Conservation (phyloP, 352 stramenopile genomes). For the Phytophthora aleatoria region DNA sequence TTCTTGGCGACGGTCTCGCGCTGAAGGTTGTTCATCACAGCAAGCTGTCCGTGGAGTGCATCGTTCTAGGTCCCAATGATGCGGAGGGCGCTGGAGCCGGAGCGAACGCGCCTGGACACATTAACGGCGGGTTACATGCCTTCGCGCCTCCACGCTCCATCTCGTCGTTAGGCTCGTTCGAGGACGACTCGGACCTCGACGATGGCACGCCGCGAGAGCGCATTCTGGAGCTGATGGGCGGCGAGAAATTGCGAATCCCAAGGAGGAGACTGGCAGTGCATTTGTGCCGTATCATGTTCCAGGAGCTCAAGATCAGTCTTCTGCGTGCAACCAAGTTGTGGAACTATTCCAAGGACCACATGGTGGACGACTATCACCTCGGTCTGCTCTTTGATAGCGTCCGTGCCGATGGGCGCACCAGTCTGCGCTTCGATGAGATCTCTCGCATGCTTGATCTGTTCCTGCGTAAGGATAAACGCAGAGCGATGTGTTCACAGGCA, state of each 20-base stretch:
- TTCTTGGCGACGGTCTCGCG: slow-evolving; percentile 73
- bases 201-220: slow-evolving; percentile 46
- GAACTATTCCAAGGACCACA: slow-evolving; percentile 79
- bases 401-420: slow-evolving; percentile 70
- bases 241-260: slow-evolving; percentile 84
- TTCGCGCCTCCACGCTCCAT: slow-evolving; percentile 42
- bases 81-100: slow-evolving; percentile 16
- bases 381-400: slow-evolving; percentile 79
- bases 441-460: slow-evolving; percentile 86
- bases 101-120: slow-evolving; percentile 8
- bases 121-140: slow-evolving; percentile 11
- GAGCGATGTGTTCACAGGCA: slow-evolving; percentile 64
- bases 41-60: slow-evolving; percentile 84
- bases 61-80: slow-evolving; percentile 67
- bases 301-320: slow-evolving; percentile 74
- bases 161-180: slow-evolving; percentile 50
- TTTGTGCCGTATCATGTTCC: slow-evolving; percentile 66
- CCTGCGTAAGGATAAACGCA: slow-evolving; percentile 79
- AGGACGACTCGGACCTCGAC: slow-evolving; percentile 37
- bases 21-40: slow-evolving; percentile 86
- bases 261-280: slow-evolving; percentile 75
- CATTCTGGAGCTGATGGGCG: slow-evolving; percentile 80
- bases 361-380: slow-evolving; percentile 87
- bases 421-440: slow-evolving; percentile 85
- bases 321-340: slow-evolving; percentile 83